Conservation (phyloP, 148 eudicot species). For the Silene conica region DNA sequence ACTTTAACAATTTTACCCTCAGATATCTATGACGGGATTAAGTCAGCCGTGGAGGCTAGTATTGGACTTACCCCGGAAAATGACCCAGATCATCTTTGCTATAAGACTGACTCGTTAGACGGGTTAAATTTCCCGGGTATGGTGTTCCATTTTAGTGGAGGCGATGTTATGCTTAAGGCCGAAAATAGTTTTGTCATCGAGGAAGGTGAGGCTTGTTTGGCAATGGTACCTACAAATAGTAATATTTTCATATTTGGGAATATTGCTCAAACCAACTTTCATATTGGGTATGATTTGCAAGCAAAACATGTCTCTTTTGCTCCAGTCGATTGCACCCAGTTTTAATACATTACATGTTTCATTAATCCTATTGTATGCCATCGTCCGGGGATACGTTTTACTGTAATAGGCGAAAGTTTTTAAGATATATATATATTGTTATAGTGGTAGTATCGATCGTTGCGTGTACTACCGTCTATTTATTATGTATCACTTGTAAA, state of each 20-base stretch:
- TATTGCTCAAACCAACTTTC: constrained; percentile 26
- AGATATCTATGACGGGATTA: constrained; percentile 15
- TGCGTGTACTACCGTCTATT: too few relatives aligned
- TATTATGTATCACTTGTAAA: too few relatives aligned
- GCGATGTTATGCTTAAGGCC: constrained; percentile 23
- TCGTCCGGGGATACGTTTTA: too few relatives aligned
- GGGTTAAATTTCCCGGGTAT: constrained; percentile 17
- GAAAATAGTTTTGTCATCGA: constrained; percentile 14
- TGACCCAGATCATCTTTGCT: constrained; percentile 19
- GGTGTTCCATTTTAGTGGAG: constrained; percentile 28
- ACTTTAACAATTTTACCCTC: constrained; percentile 11
- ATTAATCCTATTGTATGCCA: too few relatives aligned
- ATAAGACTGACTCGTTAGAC: background rate
- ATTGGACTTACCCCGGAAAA: background rate
- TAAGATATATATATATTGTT: too few relatives aligned
- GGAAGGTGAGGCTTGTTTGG: constrained; percentile 13
- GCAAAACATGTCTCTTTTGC: constrained; percentile 22
- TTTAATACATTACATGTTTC: too few relatives aligned
- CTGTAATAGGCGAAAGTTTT: too few relatives aligned
- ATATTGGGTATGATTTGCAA: constrained; percentile 22
- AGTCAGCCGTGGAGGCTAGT: background rate
- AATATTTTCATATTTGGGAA: constrained; percentile 17
- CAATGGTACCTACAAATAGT: constrained; percentile 16
- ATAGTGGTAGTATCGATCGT: too few relatives aligned
- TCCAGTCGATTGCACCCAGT: background rate